Evolutionary conservation across 208 protist genomes (phyloP).

Genomic region (Acanthamoeba triangularis): DNA sequence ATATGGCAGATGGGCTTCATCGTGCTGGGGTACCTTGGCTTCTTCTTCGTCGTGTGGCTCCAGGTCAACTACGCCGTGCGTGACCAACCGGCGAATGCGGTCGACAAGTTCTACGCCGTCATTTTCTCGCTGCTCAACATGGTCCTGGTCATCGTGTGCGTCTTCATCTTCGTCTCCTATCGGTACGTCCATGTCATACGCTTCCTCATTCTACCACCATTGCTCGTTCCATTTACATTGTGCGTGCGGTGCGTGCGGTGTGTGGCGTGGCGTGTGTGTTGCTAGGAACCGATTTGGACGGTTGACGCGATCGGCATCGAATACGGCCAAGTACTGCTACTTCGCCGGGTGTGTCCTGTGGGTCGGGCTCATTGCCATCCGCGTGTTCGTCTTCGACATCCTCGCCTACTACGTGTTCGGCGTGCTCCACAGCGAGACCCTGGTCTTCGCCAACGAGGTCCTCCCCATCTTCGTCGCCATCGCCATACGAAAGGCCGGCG

Average conservation of each 20-base stretch:
- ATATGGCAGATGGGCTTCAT: constrained; percentile 75
- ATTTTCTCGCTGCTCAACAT: constrained; percentile 67
- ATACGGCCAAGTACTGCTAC: constrained; percentile 47
- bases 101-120: constrained; percentile 71
- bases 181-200: neutral
- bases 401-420: constrained; percentile 61
- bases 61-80: constrained; percentile 64
- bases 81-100: neutral
- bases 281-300: constrained; percentile 51
- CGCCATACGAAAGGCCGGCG: constrained; percentile 16
- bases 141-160: constrained; percentile 64
- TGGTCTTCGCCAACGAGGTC: constrained; percentile 63
- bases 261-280: neutral
- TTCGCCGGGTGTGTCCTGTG: constrained; percentile 15
- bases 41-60: constrained; percentile 62
- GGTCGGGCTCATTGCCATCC: constrained; percentile 44
- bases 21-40: constrained; percentile 54
- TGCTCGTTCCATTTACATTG: neutral
- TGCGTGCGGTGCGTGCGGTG: neutral
- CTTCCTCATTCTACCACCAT: neutral
- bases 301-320: neutral
- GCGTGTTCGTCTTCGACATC: constrained; percentile 65
- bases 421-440: constrained; percentile 32
- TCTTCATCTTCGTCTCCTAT: constrained; percentile 73
- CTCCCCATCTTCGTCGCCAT: constrained; percentile 72